These are phyloP conservation scores for Carex pumila DNA, from an alignment of 176 grass and related monocot genomes.

Conservation along the genomic window DNA sequence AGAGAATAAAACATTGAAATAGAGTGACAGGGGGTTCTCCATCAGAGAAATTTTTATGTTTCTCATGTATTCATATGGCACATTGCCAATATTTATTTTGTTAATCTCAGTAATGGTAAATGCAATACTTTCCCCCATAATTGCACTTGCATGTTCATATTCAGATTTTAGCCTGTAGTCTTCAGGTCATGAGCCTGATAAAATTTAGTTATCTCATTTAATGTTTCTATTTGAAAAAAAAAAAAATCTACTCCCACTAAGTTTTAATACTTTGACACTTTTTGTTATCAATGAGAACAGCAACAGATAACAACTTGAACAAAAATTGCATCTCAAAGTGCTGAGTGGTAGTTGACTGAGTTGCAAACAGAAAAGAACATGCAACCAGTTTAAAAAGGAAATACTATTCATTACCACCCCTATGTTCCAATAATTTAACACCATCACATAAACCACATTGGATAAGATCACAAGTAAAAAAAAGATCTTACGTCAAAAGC, in stretches of 20 bases:
- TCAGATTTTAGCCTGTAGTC: background rate
- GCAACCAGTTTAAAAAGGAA: background rate
- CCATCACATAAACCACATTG: constrained; percentile 13
- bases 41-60: no score
- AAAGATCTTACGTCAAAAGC: constrained; percentile 37
- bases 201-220: background rate
- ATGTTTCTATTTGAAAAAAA: background rate
- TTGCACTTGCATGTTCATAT: background rate
- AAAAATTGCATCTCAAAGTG: background rate
- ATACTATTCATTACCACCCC: background rate
- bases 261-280: background rate
- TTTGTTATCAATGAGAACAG: background rate
- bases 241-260: background rate
- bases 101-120: background rate
- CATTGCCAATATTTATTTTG: no score
- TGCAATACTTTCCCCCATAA: background rate
- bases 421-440: background rate
- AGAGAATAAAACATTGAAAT: no score
- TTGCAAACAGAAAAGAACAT: background rate
- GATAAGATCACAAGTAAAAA: background rate
- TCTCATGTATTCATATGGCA: no score
- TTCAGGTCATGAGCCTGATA: background rate
- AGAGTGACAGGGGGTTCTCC: no score
- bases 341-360: background rate
- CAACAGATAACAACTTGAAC: background rate